Evolutionary conservation across 2,329 filamentous ascomycete species (phyloP), one percentile per base, ranked within the genome.

Genomic region (Lachnellula occidentalis): DNA sequence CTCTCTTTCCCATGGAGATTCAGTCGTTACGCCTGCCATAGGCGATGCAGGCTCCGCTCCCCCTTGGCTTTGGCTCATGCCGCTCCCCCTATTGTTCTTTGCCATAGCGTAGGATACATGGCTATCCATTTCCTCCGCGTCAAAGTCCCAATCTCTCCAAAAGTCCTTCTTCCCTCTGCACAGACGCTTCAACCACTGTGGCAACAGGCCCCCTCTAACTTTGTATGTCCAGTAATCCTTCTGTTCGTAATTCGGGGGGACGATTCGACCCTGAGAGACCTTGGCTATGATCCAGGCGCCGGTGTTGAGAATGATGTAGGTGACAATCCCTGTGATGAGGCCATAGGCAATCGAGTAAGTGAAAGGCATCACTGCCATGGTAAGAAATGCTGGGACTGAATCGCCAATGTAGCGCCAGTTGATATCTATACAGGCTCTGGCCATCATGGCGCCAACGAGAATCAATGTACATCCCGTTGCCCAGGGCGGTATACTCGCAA

Each of bases 371-470:
- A 92, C 74, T 54, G 85, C 83, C 59, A 95, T 87, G 49, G 88
- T 91, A 36, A 95, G 75, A 73, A 95, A 95, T 3, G 90, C 89
- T 0, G 90, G 90, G 22, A 95, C 78, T 1, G 88, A 86, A 69
- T 95, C 90, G 50, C 90, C 90, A 57, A 90, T 77, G 72, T 95
- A 95, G 46, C 77, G 77, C 90, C 90, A 95, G 77, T 95, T 95
- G 76, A 95, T 92, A 60, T 94, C 87, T 15, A 81, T 82, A 12
- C 88, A 87, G 1, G 88, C 80, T 58, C 83, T 80, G 54, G 86
- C 83, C 90, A 95, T 95, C 79, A 95, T 86, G 19, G 85, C 85
- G n/a, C 90, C 90, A 52, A 95, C 89, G 39, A 95, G 83, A 62
- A 95, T 79, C 24, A 95, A 79, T n/a, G 91, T 91, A 68, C 87